A percentile compares a stretch with the other conserved stretches of the same genome.
These are phyloP conservation scores for Tolypocladium paradoxum DNA, from an alignment of 2,329 filamentous ascomycete genomes.

Conservation along the genomic window DNA sequence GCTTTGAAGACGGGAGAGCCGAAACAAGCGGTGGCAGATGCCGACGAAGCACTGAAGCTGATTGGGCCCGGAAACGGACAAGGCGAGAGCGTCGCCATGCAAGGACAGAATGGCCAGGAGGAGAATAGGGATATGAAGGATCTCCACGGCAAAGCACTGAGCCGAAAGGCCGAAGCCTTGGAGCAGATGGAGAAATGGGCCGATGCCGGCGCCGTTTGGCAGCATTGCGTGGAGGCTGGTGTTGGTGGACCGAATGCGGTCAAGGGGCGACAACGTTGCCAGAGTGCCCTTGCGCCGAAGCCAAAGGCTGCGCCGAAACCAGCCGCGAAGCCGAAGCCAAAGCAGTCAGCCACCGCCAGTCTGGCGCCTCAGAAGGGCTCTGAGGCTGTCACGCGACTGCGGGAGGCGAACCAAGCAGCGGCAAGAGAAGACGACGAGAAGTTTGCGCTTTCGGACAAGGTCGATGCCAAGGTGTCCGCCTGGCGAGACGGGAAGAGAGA, in stretches of 20 bases:
- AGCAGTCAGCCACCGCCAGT: conserved; percentile 27
- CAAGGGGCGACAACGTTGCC: conserved; percentile 79
- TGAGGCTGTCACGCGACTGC: conserved; percentile 71
- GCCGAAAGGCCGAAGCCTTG: conserved; percentile 88
- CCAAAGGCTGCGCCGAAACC: conserved; percentile 36
- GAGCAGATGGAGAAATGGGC: conserved; percentile 93
- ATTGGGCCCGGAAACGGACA: conserved; percentile 74
- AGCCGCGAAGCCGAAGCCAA: conserved; percentile 34
- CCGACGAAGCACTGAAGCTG: conserved; percentile 66
- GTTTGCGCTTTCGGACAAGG: conserved; percentile 74
- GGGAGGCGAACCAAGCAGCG: conserved; percentile 74
- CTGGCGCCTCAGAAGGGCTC: conserved; percentile 41
- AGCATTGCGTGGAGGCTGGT: conserved; percentile 69
- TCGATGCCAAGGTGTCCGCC: conserved; percentile 65
- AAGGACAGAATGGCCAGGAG: conserved; percentile 42
- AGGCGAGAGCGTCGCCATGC: conserved; percentile 66
- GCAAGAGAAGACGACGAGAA: conserved; percentile 87
- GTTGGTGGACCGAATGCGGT: conserved; percentile 78
- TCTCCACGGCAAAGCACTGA: conserved; percentile 85
- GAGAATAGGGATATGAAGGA: conserved; percentile 79
- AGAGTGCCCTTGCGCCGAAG: conserved; percentile 71
- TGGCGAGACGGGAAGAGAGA: conserved; percentile 92
- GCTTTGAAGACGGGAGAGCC: conserved; percentile 86
- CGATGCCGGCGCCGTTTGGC: conserved; percentile 75
- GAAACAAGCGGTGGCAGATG: conserved; percentile 75